Conservation (phyloP, 495 filamentous ascomycete species). For the Penicillium nucicola region DNA sequence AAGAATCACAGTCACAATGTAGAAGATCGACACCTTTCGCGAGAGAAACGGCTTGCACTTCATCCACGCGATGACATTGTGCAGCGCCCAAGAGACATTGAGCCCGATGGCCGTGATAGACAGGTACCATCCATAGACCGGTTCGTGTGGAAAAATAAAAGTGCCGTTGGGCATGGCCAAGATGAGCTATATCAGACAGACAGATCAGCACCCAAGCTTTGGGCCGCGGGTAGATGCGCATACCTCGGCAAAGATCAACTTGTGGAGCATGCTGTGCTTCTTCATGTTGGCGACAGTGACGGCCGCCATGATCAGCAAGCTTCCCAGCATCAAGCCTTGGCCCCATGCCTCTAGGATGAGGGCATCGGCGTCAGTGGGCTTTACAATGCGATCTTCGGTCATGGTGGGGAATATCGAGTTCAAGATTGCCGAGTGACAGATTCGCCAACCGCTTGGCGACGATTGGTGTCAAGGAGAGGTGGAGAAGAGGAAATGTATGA, state of each 20-base stretch:
- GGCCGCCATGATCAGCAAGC: conserved; percentile 44
- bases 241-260: conserved; percentile 46
- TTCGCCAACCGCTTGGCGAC: too few species aligned
- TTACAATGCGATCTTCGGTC: conserved; percentile 17
- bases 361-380: conserved; percentile 32
- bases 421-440: too few species aligned
- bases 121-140: conserved; percentile 46
- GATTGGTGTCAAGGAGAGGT: too few species aligned
- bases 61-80: conserved; percentile 51
- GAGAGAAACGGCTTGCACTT: conserved; percentile 45
- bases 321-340: conserved; percentile 46
- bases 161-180: conserved; percentile 40
- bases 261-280: conserved; percentile 39
- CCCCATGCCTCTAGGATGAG: conserved; percentile 48
- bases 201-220: neutral
- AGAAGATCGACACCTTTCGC: conserved; percentile 29
- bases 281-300: conserved; percentile 45
- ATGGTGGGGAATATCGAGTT: conserved; percentile 8
- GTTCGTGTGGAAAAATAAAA: conserved; percentile 42
- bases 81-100: conserved; percentile 44
- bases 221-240: neutral
- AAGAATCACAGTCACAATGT: conserved; percentile 39
- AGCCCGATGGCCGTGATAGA: conserved; percentile 44
- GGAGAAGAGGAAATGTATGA: too few species aligned
- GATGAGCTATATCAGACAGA: conserved; percentile 21